phyloP scores from a whole-genome alignment of 2,329 filamentous ascomycete species.

The Trichoderma guizhouense region DNA sequence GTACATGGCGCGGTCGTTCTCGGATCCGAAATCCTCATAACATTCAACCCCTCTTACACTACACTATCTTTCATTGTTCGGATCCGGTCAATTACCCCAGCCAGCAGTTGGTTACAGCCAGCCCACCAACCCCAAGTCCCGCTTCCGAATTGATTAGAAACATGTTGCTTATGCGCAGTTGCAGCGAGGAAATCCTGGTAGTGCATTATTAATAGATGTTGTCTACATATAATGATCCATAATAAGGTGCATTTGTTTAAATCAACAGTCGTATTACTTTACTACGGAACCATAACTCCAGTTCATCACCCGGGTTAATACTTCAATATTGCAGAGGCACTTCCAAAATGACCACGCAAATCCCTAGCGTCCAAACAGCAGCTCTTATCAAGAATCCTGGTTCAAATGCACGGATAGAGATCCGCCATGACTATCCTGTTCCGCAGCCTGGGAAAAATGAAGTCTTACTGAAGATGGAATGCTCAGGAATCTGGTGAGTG shows the following conservation, averaged over 20 bases:
- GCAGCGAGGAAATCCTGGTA: background rate
- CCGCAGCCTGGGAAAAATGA: background rate
- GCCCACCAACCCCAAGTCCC: background rate
- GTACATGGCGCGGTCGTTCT: background rate
- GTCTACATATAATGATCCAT: background rate
- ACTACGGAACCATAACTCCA: background rate
- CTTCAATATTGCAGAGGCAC: background rate
- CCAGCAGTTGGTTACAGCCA: background rate
- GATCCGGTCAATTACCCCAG: background rate
- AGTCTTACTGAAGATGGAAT: slow-evolving; percentile 9
- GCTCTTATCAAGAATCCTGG: slow-evolving; percentile 2
- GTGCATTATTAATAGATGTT: background rate
- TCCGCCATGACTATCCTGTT: background rate
- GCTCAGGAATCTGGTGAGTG: slow-evolving; percentile 5
- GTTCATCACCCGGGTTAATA: background rate
- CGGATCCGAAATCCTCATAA: background rate
- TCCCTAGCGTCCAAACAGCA: background rate
- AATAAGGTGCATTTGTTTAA: background rate
- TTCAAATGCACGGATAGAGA: background rate
- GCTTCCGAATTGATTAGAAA: background rate
- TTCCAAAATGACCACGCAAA: background rate
- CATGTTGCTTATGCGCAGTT: background rate
- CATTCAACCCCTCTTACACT: background rate
- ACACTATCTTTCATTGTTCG: background rate
- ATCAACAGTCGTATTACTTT: background rate